phyloP scores from a whole-genome alignment of 2,329 filamentous ascomycete species.

The Penicillium concentricum region DNA sequence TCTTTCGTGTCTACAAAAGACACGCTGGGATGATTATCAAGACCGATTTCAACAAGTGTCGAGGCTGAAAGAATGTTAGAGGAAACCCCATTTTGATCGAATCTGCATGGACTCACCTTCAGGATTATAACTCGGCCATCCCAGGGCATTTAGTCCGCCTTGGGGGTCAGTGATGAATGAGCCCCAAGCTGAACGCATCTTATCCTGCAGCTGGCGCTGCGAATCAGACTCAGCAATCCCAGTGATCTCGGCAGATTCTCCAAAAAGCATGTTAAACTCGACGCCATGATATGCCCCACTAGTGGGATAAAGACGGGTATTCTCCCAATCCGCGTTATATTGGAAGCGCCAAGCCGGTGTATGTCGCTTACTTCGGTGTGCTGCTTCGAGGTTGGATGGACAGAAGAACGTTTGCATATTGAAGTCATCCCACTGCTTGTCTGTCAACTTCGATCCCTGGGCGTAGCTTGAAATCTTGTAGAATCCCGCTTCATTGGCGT shows the following conservation, averaged over 20 bases:
- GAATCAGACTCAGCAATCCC: slow-evolving; percentile 32
- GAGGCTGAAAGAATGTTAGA: neutral
- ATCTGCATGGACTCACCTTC: slow-evolving; percentile 2
- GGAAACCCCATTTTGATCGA: neutral
- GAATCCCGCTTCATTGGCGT: slow-evolving; percentile 49
- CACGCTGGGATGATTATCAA: neutral
- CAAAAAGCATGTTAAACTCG: slow-evolving; percentile 52
- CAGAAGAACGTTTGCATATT: slow-evolving; percentile 50
- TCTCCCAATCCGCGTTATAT: slow-evolving; percentile 53
- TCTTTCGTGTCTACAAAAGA: neutral
- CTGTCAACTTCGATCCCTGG: slow-evolving; percentile 39
- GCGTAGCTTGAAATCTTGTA: slow-evolving; percentile 48
- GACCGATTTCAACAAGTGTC: neutral
- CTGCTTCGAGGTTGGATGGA: slow-evolving; percentile 42
- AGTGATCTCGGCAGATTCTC: slow-evolving; percentile 41
- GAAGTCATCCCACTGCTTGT: slow-evolving; percentile 40
- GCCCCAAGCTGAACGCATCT: slow-evolving; percentile 35
- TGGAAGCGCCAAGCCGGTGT: slow-evolving; percentile 48
- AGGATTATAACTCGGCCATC: slow-evolving; percentile 38
- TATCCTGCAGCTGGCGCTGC: slow-evolving; percentile 33
- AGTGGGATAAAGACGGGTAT: slow-evolving; percentile 46
- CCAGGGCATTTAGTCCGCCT: slow-evolving; percentile 32
- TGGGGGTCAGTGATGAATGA: slow-evolving; percentile 40
- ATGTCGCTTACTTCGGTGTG: slow-evolving; percentile 32
- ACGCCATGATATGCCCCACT: slow-evolving; percentile 53